phyloP scores from a whole-genome alignment of 495 filamentous ascomycete genomes.

The Tetracladium setigerum region DNA sequence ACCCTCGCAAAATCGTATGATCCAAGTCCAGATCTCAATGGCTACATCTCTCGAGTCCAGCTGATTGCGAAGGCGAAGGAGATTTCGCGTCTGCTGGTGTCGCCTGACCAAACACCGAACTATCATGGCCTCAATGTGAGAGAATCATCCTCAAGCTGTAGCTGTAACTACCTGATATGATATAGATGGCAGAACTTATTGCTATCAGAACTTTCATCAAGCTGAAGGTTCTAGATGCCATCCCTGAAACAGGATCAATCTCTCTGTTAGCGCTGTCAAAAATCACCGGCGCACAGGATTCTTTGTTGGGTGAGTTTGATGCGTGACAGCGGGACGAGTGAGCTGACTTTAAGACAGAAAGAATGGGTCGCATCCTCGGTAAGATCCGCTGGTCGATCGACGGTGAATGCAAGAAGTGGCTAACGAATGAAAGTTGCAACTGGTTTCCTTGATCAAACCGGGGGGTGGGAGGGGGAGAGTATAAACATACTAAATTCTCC shows the following conservation, averaged over 20 bases:
- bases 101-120: slow-evolving; percentile 13
- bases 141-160: not conserved
- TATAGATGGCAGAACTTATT: slow-evolving; percentile 17
- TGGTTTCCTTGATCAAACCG: slow-evolving; percentile 21
- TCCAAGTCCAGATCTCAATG: slow-evolving; percentile 10
- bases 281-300: slow-evolving; percentile 15
- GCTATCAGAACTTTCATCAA: slow-evolving; percentile 20
- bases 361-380: slow-evolving; percentile 16
- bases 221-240: slow-evolving; percentile 15
- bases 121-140: slow-evolving; percentile 18
- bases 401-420: not conserved
- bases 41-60: slow-evolving; percentile 11
- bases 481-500: slow-evolving; percentile 18
- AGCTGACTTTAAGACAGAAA: slow-evolving; percentile 13
- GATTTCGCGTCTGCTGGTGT: slow-evolving; percentile 7
- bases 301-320: slow-evolving; percentile 14
- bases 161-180: not conserved
- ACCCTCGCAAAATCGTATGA: slow-evolving; percentile 9
- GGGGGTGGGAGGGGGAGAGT: slow-evolving; percentile 1
- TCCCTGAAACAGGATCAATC: slow-evolving; percentile 14
- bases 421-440: slow-evolving; percentile 8
- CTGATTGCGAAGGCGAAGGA: slow-evolving; percentile 13
- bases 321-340: too few species aligned
- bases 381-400: not conserved
- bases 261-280: slow-evolving; percentile 13